Conservation (phyloP, 345 rosid species). For the Camelina neglecta region DNA sequence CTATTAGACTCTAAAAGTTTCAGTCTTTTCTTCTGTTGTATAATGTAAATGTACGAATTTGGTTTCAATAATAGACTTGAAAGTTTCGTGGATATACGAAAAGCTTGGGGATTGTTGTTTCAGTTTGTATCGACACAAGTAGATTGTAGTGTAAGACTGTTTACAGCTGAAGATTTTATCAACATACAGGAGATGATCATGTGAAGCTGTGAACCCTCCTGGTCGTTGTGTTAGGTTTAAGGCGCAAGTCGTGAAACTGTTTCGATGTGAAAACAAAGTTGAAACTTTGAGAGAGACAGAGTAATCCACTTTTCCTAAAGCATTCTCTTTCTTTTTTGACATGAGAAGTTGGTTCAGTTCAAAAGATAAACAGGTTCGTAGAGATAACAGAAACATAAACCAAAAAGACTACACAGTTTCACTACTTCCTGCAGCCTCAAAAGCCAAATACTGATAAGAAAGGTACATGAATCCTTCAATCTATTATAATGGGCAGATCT, state of each 20-base stretch:
- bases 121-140: neutral
- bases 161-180: neutral
- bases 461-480: constrained; percentile 9
- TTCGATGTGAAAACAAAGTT: neutral
- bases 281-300: neutral
- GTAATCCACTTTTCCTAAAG: neutral
- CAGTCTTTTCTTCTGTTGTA: neutral
- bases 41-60: neutral
- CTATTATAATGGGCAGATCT: constrained; percentile 6
- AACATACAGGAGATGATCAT: neutral
- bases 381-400: neutral
- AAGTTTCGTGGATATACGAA: neutral
- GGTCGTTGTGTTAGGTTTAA: neutral
- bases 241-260: neutral
- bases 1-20: constrained; percentile 13
- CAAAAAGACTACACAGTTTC: neutral
- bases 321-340: neutral
- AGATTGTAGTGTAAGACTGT: neutral
- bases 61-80: neutral
- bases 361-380: neutral
- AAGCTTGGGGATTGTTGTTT: neutral
- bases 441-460: constrained; percentile 14
- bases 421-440: constrained; percentile 17
- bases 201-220: neutral
- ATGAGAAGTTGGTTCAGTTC: neutral